Evolutionary conservation across 768 basidiomycete genomes (phyloP), one percentile per base, ranked within the genome.

Genomic region (Hypholoma fasciculare): DNA sequence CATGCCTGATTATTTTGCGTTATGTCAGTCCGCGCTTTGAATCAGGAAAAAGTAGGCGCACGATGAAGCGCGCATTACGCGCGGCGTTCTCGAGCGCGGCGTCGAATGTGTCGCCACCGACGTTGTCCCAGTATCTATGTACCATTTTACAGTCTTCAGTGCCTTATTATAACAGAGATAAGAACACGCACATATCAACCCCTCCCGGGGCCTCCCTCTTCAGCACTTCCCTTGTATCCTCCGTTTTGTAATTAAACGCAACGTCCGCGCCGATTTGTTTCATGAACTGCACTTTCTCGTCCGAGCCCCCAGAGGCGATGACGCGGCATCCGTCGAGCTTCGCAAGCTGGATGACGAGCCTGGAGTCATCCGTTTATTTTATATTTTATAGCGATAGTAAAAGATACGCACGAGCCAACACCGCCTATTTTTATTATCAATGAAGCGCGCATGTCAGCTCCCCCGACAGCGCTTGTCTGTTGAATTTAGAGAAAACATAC

Each of bases 181-280:
- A 3, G 36, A 34, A 56, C n/a, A 2, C 38, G n/a, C 23, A 78
- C 77, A 80, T 70, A 54, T 82, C 74, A 36, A 82, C 71, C 23
- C 23, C 23, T 23, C 23, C 23, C 8, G 78, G 77, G 0, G 87
- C 87, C 61, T 89, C 78, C 57, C 77, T 77, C 59, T 67, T 65
- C 39, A 92, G 71, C 2, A 87, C 73, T 11, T 86, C 81, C 1
- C 63, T 64, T 0, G 82, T 84, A 48, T 74, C 72, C 0, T 74
- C 74, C 0, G 79, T 89, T 77, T 92, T 88, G 72, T 88, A 90
- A 69, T 91, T 89, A 74, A 89, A 90, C 0, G 78, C 84, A 6
- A 87, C 79, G 62, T 92, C 88, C 0, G 84, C 82, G 0, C 88
- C 89, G n/a, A 88, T 62, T 2, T 78, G 76, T 49, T 78, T 78